Evolutionary conservation across 805 yeast species (phyloP).

Genomic region (Candida pini): DNA sequence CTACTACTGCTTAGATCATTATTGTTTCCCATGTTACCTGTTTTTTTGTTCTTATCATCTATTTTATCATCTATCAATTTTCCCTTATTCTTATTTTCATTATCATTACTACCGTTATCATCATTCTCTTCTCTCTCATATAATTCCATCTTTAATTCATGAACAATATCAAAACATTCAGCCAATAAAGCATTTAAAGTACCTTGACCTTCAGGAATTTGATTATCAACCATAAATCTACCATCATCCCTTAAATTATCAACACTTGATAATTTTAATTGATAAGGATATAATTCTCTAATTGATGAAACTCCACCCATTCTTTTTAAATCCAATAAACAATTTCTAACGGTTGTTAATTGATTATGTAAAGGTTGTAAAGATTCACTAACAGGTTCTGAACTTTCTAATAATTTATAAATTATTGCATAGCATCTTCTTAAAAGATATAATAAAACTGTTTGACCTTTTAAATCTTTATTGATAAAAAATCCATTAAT

Average conservation of each 20-base stretch:
- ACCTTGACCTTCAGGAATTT: conserved; percentile 98
- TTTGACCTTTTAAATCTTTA: conserved; percentile 45
- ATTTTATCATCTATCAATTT: conserved; percentile 3
- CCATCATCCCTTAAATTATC: conserved; percentile 89
- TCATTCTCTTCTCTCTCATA: conserved; percentile 50
- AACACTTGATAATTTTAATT: conserved; percentile 84
- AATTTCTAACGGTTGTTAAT: conserved; percentile 82
- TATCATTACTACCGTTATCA: conserved; percentile 27
- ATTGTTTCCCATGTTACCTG: too few relatives aligned
- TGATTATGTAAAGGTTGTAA: conserved; percentile 92
- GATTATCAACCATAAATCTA: conserved; percentile 79
- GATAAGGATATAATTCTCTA: conserved; percentile 92
- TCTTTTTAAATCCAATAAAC: conserved; percentile 82
- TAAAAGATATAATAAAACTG: conserved; percentile 65
- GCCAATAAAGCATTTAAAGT: conserved; percentile 85
- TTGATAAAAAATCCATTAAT: conserved; percentile 50
- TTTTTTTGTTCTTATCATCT: neutral
- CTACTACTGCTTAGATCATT: conserved; percentile 5
- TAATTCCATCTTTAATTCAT: conserved; percentile 82
- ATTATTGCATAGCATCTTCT: conserved; percentile 89
- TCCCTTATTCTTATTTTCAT: conserved; percentile 5
- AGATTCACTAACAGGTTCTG: conserved; percentile 95
- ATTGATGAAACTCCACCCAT: conserved; percentile 87
- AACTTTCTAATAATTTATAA: conserved; percentile 80
- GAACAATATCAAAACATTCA: conserved; percentile 90